Base-by-base conservation (phyloP, 2,329 filamentous ascomycete genomes). In the Bipolaris bicolor region DNA sequence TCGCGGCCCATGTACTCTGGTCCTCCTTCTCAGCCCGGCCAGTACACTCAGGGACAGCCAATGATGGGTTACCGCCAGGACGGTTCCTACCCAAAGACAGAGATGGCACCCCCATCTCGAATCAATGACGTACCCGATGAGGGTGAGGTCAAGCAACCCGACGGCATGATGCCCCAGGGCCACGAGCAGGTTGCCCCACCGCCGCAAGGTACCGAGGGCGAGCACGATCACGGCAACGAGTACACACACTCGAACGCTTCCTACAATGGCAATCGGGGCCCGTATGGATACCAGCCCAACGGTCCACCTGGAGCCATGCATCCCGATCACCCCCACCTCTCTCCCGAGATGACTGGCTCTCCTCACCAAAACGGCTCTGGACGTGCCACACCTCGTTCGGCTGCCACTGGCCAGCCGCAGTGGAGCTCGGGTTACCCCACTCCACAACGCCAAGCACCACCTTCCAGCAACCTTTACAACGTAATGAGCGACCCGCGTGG, bases 401-500 rank as follows among this genome's bases (percentile, higher is more conserved):
- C 91, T 4, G 83, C 86, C 9, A 84, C 89, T 0, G 83, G 87
- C 36, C 89, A 90, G 65, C 81, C 87, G 2, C 91, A 92, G 76
- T 97, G 96, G 73, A 76, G 83, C 49, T 77, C 79, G 44, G 88
- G 88, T 24, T 96, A 96, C 78, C 89, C 82, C 73, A 93, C 91
- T 0, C 90, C 93, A 47, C 92, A 92, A 20, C 88, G 92, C 40
- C 80, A 83, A 55, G 80, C 81, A 41, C 82, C 87, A 58, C 84
- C 89, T 3, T 88, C 90, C 0, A 93, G 91, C 81, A 96, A 88
- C 72, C 81, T 97, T 49, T 96, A 96, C 82, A 96, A 88, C 76
- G 89, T 96, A 61, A 92, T 96, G 80, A 93, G 89, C 74, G 92
- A 91, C 72, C 90, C 91, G 58, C 86, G 91, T 24, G 86, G 81